Evolutionary conservation across 2,329 filamentous ascomycete genomes (phyloP).

Genomic region (Neurospora crassa): DNA sequence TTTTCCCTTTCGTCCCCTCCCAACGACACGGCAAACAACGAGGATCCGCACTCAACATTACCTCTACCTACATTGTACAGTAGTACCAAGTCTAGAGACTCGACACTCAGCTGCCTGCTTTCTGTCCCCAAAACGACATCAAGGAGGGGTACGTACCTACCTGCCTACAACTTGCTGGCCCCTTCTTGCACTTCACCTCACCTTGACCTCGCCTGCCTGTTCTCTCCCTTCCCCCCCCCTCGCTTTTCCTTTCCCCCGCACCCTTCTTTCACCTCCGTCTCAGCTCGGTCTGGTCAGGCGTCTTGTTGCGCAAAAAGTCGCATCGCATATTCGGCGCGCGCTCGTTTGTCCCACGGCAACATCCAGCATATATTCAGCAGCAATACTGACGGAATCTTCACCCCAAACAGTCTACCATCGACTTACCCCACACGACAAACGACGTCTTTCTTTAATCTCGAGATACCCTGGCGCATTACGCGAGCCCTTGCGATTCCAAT

Average conservation of each 20-base stretch:
- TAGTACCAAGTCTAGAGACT: background rate
- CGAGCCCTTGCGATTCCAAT: background rate
- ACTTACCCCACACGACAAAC: background rate
- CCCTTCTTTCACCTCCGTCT: background rate
- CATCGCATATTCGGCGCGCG: background rate
- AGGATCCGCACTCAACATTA: background rate
- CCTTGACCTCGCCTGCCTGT: background rate
- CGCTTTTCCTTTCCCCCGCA: background rate
- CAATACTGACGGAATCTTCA: background rate
- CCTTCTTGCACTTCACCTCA: background rate
- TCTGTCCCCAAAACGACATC: background rate
- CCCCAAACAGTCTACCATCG: background rate
- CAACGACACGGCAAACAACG: background rate
- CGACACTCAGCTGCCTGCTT: background rate
- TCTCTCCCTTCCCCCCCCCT: too few relatives aligned
- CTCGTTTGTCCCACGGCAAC: background rate
- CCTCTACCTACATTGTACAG: background rate
- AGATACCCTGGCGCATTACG: slow-evolving; percentile 12
- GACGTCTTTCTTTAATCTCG: background rate
- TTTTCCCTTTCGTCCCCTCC: background rate
- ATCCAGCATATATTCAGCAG: background rate
- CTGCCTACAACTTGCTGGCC: background rate
- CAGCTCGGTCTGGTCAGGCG: background rate
- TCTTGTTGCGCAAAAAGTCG: background rate
- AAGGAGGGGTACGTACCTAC: background rate